Conservation (phyloP, 2,329 filamentous ascomycete species). For the Fusarium avenaceum region DNA sequence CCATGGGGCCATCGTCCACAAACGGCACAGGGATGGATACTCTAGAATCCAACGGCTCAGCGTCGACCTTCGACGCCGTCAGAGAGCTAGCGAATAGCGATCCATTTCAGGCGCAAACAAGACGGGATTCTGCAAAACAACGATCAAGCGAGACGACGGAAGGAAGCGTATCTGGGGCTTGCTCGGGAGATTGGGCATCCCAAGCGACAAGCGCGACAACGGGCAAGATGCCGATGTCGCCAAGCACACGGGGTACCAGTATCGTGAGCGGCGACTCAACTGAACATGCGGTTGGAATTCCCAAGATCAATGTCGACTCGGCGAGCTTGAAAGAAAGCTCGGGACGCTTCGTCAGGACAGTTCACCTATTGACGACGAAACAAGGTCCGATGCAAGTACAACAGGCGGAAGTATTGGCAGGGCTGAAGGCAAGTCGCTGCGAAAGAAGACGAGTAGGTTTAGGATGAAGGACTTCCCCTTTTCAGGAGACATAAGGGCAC, state of each 20-base stretch:
- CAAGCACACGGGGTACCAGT: constrained; percentile 75
- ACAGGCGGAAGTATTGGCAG: constrained; percentile 61
- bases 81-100: constrained; percentile 65
- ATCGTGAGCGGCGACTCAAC: constrained; percentile 72
- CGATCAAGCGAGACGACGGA: constrained; percentile 74
- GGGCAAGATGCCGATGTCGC: constrained; percentile 73
- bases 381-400: constrained; percentile 49
- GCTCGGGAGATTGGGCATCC: constrained; percentile 71
- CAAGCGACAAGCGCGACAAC: constrained; percentile 74
- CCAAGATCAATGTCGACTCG: constrained; percentile 56
- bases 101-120: constrained; percentile 58
- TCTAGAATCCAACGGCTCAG: constrained; percentile 61
- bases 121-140: constrained; percentile 61
- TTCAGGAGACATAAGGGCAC: constrained; percentile 67
- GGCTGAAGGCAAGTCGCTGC: constrained; percentile 64
- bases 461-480: constrained; percentile 72
- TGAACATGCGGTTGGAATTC: constrained; percentile 63
- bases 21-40: constrained; percentile 50
- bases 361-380: constrained; percentile 49
- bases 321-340: constrained; percentile 53
- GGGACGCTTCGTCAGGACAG: constrained; percentile 46
- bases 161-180: constrained; percentile 67
- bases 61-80: constrained; percentile 61
- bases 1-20: constrained; percentile 46
- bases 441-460: constrained; percentile 74